Evolutionary conservation across 139 green algal species (phyloP), one percentile per base, ranked within the genome.

Genomic region (Tetraselmis striata): DNA sequence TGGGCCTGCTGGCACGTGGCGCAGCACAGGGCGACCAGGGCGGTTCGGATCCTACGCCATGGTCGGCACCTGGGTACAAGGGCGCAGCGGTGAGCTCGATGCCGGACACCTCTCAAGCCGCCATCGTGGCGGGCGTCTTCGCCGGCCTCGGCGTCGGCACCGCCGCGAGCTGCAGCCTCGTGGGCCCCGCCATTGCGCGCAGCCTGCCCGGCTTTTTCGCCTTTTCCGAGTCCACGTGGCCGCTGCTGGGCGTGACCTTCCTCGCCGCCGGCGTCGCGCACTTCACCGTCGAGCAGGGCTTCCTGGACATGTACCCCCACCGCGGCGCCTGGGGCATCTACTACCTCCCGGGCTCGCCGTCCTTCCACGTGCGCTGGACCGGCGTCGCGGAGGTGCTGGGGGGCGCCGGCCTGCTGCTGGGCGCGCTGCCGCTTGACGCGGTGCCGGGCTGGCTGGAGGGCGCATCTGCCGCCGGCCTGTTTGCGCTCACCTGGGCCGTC

Each of bases 341-440:
- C 85, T 77, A 83, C 81, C 81, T 91, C 2, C 86, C 86, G 0
- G 88, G 86, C 1, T 86, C 58, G 22, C 32, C 58, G 2, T 11
- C 30, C 18, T 91, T 90, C 32, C 88, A 90, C 75, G 88, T 90
- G 30, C 76, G 86, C 1, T 91, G 86, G 88, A 90, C 84, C 5
- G 87, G 89, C 31, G 87, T 89, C 0, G 87, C 85, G 0, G 89
- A 92, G 79, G 80, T 92, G 1, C 22, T 84, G 23, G 89, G 89
- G 30, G 89, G 87, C n/a, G 59, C 84, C 1, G 88, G 85, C 24
- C 30, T 86, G 28, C 28, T 79, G 2, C 59, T 90, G 28, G 80
- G 81, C 23, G 76, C 82, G n/a, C 45, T 78, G 22, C 23, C 26
- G 0, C 31, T 85, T 32, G 27, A 83, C 32, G 32, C 79, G 28